Evolutionary conservation across 352 stramenopile species (phyloP).

Genomic region (Globisporangium paroecandrum): DNA sequence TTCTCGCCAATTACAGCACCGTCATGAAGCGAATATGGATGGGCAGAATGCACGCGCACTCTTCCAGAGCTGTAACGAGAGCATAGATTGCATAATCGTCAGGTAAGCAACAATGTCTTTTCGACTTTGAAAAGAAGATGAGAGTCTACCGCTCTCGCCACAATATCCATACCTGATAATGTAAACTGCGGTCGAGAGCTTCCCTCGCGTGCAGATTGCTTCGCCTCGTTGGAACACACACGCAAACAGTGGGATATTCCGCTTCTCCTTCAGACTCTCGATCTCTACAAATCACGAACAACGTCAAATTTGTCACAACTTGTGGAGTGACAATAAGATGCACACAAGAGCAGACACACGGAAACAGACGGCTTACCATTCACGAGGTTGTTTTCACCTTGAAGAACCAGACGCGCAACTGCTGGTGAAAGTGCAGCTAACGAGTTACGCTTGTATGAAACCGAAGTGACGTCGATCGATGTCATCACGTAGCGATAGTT

Average conservation of each 20-base stretch:
- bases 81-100: not conserved
- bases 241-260: conserved; percentile 72
- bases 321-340: not conserved
- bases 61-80: conserved; percentile 39
- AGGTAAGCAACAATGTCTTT: not conserved
- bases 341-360: not conserved
- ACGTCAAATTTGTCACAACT: not conserved
- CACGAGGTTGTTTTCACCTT: conserved; percentile 45
- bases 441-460: conserved; percentile 78
- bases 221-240: conserved; percentile 62
- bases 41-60: conserved; percentile 63
- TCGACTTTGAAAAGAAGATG: not conserved
- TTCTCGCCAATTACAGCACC: conserved; percentile 60
- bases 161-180: conserved; percentile 59
- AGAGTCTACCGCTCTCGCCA: not conserved
- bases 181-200: conserved; percentile 66
- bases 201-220: conserved; percentile 62
- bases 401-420: conserved; percentile 57
- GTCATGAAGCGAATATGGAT: conserved; percentile 50
- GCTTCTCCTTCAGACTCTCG: conserved; percentile 31
- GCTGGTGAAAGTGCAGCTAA: conserved; percentile 58
- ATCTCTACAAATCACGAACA: conserved; percentile 30
- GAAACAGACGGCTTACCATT: conserved; percentile 37
- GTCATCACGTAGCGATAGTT: conserved; percentile 88
- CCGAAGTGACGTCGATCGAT: conserved; percentile 67